phyloP scores from a whole-genome alignment of 2,329 filamentous ascomycete genomes.

The Aspergillus phoenicis region DNA sequence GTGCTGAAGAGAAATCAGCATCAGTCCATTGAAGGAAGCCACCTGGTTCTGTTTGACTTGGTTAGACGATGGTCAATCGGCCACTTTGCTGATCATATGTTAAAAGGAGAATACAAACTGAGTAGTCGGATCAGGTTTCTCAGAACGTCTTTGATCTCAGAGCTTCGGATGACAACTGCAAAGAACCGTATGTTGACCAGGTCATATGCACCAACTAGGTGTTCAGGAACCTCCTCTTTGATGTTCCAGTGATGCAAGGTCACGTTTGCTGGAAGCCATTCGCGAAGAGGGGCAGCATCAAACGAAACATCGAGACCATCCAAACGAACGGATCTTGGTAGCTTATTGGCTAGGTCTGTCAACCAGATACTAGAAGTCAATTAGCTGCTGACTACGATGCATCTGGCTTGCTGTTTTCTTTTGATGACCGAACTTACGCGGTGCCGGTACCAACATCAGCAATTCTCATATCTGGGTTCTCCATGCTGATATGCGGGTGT shows the following conservation, averaged over 20 bases:
- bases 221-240: neutral
- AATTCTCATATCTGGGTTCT: neutral
- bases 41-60: too few relatives aligned
- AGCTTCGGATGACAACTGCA: neutral
- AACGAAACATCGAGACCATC: conserved; percentile 8
- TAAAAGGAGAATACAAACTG: neutral
- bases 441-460: conserved; percentile 7
- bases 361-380: conserved; percentile 4
- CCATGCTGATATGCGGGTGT: neutral
- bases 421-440: neutral
- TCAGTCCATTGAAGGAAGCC: too few relatives aligned
- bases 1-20: too few relatives aligned
- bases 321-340: neutral
- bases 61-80: too few relatives aligned
- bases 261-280: conserved; percentile 6
- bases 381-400: too few relatives aligned
- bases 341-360: neutral
- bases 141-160: neutral
- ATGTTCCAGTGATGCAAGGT: conserved; percentile 4
- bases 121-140: neutral
- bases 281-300: neutral
- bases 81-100: too few relatives aligned
- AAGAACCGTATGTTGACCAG: conserved; percentile 4
- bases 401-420: neutral
- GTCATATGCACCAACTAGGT: neutral